Conservation (phyloP, 805 yeast species). For the Teunomyces atbi region DNA sequence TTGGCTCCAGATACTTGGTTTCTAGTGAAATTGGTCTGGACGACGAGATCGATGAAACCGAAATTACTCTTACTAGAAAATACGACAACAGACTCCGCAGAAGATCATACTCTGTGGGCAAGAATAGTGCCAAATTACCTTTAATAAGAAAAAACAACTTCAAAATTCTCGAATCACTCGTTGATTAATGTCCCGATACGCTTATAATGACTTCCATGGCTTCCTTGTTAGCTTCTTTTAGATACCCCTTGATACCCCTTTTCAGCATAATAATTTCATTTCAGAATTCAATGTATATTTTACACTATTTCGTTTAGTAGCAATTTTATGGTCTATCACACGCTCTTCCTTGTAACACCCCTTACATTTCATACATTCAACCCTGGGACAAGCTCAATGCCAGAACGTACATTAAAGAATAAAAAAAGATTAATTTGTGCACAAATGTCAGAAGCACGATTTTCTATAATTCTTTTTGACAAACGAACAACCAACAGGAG, state of each 20-base stretch:
- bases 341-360: not conserved
- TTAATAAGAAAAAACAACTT: constrained; percentile 34
- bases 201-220: not conserved
- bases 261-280: not conserved
- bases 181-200: not conserved
- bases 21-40: constrained; percentile 6
- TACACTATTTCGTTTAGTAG: not conserved
- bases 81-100: constrained; percentile 15
- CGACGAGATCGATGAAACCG: constrained; percentile 20
- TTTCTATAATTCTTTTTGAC: too few relatives aligned
- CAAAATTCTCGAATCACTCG: constrained; percentile 14
- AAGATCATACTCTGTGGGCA: constrained; percentile 40
- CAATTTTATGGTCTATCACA: not conserved
- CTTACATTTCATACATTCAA: not conserved
- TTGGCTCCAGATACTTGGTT: constrained; percentile 18
- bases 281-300: not conserved
- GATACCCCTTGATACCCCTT: not conserved
- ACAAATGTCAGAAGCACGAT: too few relatives aligned
- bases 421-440: too few relatives aligned
- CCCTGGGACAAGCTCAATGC: not conserved
- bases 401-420: not conserved
- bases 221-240: not conserved
- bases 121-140: constrained; percentile 32
- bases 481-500: too few relatives aligned
- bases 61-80: constrained; percentile 9